A percentile compares a stretch with the other conserved stretches of the same genome.
These are phyloP conservation scores for Colletotrichum paranaense DNA, from an alignment of 2,329 filamentous ascomycete species.

Conservation along the genomic window DNA sequence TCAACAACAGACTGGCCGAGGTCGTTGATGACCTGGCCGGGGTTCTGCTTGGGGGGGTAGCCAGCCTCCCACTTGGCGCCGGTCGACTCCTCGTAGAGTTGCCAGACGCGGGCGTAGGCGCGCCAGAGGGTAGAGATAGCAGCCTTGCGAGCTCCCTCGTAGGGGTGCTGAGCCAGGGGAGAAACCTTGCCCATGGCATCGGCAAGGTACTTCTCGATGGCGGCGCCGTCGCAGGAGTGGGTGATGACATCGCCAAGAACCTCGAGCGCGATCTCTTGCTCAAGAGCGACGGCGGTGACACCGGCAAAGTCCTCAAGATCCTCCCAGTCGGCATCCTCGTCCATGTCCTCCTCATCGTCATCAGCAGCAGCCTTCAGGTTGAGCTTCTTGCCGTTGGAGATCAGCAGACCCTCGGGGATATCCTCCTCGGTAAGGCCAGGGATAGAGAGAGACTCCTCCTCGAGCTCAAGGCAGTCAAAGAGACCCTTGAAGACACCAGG, in stretches of 20 bases:
- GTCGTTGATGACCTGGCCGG: slow-evolving; percentile 83
- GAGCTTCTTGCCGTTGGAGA: slow-evolving; percentile 85
- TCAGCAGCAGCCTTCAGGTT: slow-evolving; percentile 73
- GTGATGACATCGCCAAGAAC: slow-evolving; percentile 93
- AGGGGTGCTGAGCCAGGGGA: slow-evolving; percentile 86
- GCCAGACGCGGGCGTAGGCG: slow-evolving; percentile 90
- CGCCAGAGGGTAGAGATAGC: slow-evolving; percentile 93
- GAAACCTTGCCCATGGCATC: slow-evolving; percentile 86
- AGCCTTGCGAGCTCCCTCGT: slow-evolving; percentile 93
- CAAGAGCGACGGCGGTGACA: slow-evolving; percentile 88
- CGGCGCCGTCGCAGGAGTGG: slow-evolving; percentile 82
- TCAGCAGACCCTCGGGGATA: slow-evolving; percentile 73
- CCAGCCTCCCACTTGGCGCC: slow-evolving; percentile 91
- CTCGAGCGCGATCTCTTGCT: slow-evolving; percentile 97
- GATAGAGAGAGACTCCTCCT: slow-evolving; percentile 87
- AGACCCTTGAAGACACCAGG: slow-evolving; percentile 82
- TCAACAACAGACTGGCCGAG: slow-evolving; percentile 88
- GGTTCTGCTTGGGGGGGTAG: slow-evolving; percentile 82
- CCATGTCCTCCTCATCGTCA: slow-evolving; percentile 67
- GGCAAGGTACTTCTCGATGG: slow-evolving; percentile 83
- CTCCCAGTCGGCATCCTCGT: slow-evolving; percentile 80
- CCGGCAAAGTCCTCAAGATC: slow-evolving; percentile 87
- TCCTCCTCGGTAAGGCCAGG: slow-evolving; percentile 71
- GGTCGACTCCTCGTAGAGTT: slow-evolving; percentile 82
- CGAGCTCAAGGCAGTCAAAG: slow-evolving; percentile 85